Conservation (phyloP, 2,329 filamentous ascomycete species). For the Aspergillus intermedius region DNA sequence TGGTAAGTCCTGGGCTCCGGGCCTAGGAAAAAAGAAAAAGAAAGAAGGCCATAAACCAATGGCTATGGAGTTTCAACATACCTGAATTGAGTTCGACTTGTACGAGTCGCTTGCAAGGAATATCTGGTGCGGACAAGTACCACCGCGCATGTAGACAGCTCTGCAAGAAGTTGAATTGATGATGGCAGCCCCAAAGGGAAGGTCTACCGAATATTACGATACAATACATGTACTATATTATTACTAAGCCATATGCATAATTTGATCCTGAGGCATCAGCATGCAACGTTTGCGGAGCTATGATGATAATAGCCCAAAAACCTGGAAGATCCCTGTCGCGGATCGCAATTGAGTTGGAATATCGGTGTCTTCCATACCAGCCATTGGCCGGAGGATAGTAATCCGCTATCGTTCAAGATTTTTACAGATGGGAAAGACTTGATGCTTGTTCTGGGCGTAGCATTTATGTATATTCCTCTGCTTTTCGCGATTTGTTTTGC, state of each 20-base stretch:
- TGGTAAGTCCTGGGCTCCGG: neutral
- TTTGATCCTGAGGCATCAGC: no score
- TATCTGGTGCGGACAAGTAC: no score
- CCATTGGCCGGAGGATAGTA: no score
- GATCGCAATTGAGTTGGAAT: no score
- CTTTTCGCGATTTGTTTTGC: neutral
- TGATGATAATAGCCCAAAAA: neutral
- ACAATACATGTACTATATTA: neutral
- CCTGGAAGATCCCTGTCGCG: no score
- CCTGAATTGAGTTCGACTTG: neutral
- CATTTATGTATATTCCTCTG: neutral
- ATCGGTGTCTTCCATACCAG: no score
- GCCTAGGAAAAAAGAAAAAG: neutral
- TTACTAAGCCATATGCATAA: neutral
- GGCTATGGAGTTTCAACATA: neutral
- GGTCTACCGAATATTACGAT: neutral
- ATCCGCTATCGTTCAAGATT: no score
- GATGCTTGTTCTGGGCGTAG: no score
- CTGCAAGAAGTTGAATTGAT: neutral
- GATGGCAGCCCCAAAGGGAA: neutral
- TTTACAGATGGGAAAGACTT: no score
- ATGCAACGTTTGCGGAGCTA: neutral
- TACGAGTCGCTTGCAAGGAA: no score
- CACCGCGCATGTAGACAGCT: no score
- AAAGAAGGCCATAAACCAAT: neutral